Evolutionary conservation across 768 basidiomycete genomes (phyloP), one percentile per base, ranked within the genome.

Genomic region (Megacollybia marginata): DNA sequence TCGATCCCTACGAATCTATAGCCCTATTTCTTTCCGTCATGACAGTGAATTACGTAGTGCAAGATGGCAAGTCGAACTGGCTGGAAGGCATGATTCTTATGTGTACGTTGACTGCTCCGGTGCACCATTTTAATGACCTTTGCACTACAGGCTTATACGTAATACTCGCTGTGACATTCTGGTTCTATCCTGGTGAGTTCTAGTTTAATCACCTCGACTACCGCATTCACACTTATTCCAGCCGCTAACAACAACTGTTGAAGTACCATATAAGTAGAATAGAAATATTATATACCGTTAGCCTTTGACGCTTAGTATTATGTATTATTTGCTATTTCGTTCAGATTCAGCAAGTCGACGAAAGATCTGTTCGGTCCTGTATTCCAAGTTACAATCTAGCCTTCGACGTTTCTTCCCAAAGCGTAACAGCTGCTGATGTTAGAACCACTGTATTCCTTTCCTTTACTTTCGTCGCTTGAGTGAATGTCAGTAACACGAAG

Each of bases 1-100:
- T 95, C 59, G 93, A 95, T 62, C 88, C 91, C 2, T 93, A 87
- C 61, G 88, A 94, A 69, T 85, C 87, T 1, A 70, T 94, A 42
- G 81, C 65, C 7, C 60, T 78, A 34, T 77, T 76, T 61, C 63
- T 76, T 13, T 59, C 72, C 35, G 73, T 71, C 75, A 53, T 48
- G 64, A 88, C 88, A 11, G 86, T 92, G 65, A 88, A 85, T 58
- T 84, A 88, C 55, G 83, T 86, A 16, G 79, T 92, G 1, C 74
- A 82, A 48, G 90, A 93, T 59, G 89, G 87, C 9, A 83, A 84
- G 59, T 85, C 82, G 15, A 91, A 90, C 61, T 93, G 90, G 77
- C 69, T 92, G 13, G 89, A 92, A 60, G 90, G 89, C 2, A 71
- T 75, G 58, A 78, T 83, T 50, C 57, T 92, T 19, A 83, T 87